A percentile compares a stretch with the other conserved stretches of the same genome.
These are phyloP conservation scores for Trypanosoma mega DNA, from an alignment of 208 protist species.

Conservation along the genomic window DNA sequence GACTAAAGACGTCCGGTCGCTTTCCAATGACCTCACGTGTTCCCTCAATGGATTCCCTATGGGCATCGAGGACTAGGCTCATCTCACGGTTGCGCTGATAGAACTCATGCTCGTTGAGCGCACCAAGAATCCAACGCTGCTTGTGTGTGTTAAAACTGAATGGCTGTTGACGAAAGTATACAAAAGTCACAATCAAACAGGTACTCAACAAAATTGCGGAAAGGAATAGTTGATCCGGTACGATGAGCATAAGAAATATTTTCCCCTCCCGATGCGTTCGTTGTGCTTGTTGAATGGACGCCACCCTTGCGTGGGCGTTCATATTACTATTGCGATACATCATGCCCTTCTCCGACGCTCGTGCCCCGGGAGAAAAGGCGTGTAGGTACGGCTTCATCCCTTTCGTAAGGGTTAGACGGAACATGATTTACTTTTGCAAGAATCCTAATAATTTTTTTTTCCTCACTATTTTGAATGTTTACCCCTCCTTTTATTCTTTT, in stretches of 20 bases:
- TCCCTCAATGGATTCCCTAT: slow-evolving; percentile 64
- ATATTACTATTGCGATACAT: slow-evolving; percentile 89
- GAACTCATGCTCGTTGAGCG: slow-evolving; percentile 71
- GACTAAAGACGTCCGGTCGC: slow-evolving; percentile 51
- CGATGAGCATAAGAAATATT: slow-evolving; percentile 53
- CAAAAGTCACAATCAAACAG: slow-evolving; percentile 18
- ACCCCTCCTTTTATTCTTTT: slow-evolving; percentile 1
- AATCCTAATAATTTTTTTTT: too few species aligned
- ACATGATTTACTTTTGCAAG: slow-evolving; percentile 43
- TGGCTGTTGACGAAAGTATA: slow-evolving; percentile 43
- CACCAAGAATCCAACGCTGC: slow-evolving; percentile 54
- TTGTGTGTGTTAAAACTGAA: slow-evolving; percentile 52
- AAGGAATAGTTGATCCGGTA: slow-evolving; percentile 77
- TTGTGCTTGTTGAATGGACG: slow-evolving; percentile 66
- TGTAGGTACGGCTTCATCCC: slow-evolving; percentile 82
- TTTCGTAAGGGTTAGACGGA: slow-evolving; percentile 38
- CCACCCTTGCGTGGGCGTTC: slow-evolving; percentile 74
- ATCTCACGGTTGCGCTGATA: slow-evolving; percentile 81
- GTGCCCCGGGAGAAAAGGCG: slow-evolving; percentile 74
- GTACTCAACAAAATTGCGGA: slow-evolving; percentile 15
- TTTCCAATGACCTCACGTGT: slow-evolving; percentile 46
- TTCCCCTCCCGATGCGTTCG: slow-evolving; percentile 47
- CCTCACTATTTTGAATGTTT: not conserved
- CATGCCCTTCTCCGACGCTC: slow-evolving; percentile 82
- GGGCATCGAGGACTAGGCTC: slow-evolving; percentile 60